phyloP scores from a whole-genome alignment of 169 alveolate species.

The Plasmodium vivax region DNA sequence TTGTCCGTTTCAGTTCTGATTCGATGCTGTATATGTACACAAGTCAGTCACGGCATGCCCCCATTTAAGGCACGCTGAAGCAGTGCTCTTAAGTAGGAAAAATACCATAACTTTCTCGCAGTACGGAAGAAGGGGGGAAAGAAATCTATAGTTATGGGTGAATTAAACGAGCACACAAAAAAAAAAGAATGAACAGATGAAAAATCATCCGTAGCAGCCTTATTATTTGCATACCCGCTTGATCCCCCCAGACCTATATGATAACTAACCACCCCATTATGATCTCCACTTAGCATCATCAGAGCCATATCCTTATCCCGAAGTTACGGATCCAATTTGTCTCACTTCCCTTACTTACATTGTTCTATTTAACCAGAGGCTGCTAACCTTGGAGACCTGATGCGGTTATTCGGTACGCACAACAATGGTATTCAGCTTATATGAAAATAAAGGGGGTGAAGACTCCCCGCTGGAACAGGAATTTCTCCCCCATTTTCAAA shows the following conservation, averaged over 20 bases:
- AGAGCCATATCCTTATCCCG: slow-evolving; percentile 95
- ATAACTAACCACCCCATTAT: slow-evolving; percentile 44
- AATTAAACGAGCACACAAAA: not conserved
- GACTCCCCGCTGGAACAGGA: not conserved
- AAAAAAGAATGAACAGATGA: not conserved
- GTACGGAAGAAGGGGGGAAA: not conserved
- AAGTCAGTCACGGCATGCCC: slow-evolving; percentile 63
- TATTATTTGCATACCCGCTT: not conserved
- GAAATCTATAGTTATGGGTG: not conserved
- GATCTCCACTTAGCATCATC: slow-evolving; percentile 87
- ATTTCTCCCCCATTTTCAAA: not conserved
- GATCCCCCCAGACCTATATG: not conserved
- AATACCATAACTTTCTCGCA: not conserved
- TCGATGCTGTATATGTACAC: slow-evolving; percentile 79
- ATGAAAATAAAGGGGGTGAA: not conserved
- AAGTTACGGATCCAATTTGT: slow-evolving; percentile 94
- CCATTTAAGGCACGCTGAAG: not conserved
- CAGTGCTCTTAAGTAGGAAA: not conserved
- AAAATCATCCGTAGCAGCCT: not conserved
- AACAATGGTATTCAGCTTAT: slow-evolving; percentile 77
- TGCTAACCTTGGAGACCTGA: slow-evolving; percentile 95
- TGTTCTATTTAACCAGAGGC: slow-evolving; percentile 94
- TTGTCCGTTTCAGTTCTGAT: slow-evolving; percentile 94
- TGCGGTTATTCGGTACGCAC: slow-evolving; percentile 96
- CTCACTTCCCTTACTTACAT: slow-evolving; percentile 94